phyloP scores from a whole-genome alignment of 306 rosid species.

The Gillenia trifoliata region DNA sequence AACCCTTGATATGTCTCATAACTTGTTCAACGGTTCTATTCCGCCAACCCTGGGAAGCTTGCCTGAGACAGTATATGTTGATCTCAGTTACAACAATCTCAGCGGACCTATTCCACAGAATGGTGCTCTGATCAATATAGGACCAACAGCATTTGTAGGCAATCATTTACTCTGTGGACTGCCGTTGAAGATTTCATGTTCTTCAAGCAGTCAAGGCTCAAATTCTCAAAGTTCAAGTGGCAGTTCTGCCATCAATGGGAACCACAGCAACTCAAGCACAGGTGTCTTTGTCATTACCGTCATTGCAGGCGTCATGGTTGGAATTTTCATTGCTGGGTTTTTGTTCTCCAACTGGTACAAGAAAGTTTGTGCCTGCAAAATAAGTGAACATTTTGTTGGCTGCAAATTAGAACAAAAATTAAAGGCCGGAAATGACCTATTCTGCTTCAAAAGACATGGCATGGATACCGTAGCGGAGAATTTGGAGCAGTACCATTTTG shows the following conservation, averaged over 20 bases:
- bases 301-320: constrained; percentile 66
- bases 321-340: constrained; percentile 73
- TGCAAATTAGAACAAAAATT: constrained; percentile 38
- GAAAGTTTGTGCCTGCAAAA: constrained; percentile 53
- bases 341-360: constrained; percentile 73
- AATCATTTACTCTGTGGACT: constrained; percentile 83
- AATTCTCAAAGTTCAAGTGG: constrained; percentile 30
- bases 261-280: constrained; percentile 54
- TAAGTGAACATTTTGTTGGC: constrained; percentile 21
- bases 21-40: constrained; percentile 63
- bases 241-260: constrained; percentile 28
- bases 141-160: constrained; percentile 93
- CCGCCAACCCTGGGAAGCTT: constrained; percentile 76
- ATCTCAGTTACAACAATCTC: constrained; percentile 71
- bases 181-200: constrained; percentile 75
- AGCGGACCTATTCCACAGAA: constrained; percentile 81
- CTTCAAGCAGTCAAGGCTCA: constrained; percentile 37
- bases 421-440: constrained; percentile 49
- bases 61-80: constrained; percentile 92
- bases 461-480: constrained; percentile 60
- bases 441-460: constrained; percentile 68
- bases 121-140: constrained; percentile 87
- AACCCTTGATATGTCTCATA: constrained; percentile 85
- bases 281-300: constrained; percentile 50
- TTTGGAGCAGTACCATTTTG: constrained; percentile 74